phyloP scores from a whole-genome alignment of 345 rosid species.

The Pistacia integerrima region DNA sequence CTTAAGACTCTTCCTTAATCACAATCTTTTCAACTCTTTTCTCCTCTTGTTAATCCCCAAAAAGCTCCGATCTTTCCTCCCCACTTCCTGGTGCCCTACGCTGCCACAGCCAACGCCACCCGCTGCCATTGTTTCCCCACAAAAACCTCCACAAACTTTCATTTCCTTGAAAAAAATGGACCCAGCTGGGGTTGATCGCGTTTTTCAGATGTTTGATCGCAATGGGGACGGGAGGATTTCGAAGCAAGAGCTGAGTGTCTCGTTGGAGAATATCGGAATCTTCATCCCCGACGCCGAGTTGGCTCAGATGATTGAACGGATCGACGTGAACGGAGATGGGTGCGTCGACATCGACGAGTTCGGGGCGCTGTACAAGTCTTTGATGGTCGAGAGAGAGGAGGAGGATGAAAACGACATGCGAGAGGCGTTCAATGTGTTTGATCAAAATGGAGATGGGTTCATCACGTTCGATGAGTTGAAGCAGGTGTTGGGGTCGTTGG shows the following conservation, averaged over 20 bases:
- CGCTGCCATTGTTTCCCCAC: too few relatives aligned
- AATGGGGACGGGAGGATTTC: slow-evolving; percentile 65
- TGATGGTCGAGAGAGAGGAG: slow-evolving; percentile 58
- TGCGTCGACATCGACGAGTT: slow-evolving; percentile 78
- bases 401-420: slow-evolving; percentile 73
- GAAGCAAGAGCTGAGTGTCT: slow-evolving; percentile 60
- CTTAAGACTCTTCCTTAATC: slow-evolving; percentile 49
- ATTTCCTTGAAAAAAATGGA: slow-evolving; percentile 39
- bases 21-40: slow-evolving; percentile 45
- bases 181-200: slow-evolving; percentile 51
- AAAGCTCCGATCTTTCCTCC: slow-evolving; percentile 50
- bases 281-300: slow-evolving; percentile 62
- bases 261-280: slow-evolving; percentile 70
- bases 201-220: slow-evolving; percentile 84
- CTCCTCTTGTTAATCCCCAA: slow-evolving; percentile 53
- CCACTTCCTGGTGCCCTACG: slow-evolving; percentile 35
- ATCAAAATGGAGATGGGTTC: slow-evolving; percentile 81
- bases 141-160: too few relatives aligned
- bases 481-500: slow-evolving; percentile 68
- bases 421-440: slow-evolving; percentile 91
- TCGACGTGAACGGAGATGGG: slow-evolving; percentile 58
- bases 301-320: slow-evolving; percentile 49
- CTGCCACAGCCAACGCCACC: too few relatives aligned
- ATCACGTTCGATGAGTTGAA: slow-evolving; percentile 79
- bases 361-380: slow-evolving; percentile 51